These are phyloP conservation scores for Dissophora ornata DNA, from an alignment of 192 early-diverging fungal species.

Conservation along the genomic window DNA sequence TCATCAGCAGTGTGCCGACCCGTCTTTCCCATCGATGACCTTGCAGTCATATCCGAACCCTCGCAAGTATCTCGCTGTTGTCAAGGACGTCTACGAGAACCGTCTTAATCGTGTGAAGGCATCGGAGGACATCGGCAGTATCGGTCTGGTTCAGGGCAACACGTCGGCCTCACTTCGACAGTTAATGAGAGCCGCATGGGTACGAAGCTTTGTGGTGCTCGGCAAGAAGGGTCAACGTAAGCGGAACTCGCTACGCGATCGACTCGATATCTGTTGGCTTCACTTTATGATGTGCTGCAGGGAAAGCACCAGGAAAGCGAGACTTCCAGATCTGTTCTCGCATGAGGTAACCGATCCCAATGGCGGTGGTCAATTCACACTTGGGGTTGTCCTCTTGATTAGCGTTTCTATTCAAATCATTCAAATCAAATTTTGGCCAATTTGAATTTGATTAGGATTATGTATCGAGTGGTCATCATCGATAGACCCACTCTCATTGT, in stretches of 20 bases:
- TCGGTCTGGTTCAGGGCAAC: neutral
- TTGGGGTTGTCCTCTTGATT: no score
- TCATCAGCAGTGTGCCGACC: slow-evolving; percentile 10
- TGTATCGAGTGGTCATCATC: no score
- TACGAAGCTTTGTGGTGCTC: neutral
- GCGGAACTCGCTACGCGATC: slow-evolving; percentile 8
- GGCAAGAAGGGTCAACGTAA: neutral
- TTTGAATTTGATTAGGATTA: no score
- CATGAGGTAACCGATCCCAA: neutral
- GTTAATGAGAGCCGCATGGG: slow-evolving; percentile 5
- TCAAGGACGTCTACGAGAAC: neutral
- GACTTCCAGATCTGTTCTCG: slow-evolving; percentile 11
- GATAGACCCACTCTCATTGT: no score
- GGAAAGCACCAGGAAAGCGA: slow-evolving; percentile 5
- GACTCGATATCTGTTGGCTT: slow-evolving; percentile 7
- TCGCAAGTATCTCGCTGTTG: slow-evolving; percentile 9
- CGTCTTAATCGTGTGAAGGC: neutral
- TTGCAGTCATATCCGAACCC: slow-evolving; percentile 4
- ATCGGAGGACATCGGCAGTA: neutral
- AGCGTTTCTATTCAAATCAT: no score
- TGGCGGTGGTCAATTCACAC: neutral
- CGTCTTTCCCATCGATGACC: neutral
- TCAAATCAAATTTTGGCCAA: no score
- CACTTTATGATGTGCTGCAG: slow-evolving; percentile 29
- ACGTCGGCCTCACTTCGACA: slow-evolving; percentile 1